A percentile compares a stretch with the other conserved stretches of the same genome.
Conservation (phyloP, 1,284 basidiomycete genomes). For the Puccinia polysora region DNA sequence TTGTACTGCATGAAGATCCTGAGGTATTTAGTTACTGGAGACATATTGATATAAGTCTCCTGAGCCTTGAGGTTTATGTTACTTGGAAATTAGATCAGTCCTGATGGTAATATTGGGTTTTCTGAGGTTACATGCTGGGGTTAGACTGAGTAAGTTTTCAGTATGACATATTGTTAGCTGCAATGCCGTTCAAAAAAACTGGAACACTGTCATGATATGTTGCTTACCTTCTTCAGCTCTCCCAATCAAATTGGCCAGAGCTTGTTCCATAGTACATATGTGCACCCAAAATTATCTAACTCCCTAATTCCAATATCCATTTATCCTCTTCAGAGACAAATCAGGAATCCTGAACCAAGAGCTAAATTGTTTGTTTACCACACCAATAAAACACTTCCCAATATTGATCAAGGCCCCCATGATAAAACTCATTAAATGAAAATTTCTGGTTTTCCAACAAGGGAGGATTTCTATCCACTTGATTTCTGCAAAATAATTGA, state of each 20-base stretch:
- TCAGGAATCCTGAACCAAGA: conserved; percentile 58
- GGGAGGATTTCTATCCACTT: conserved; percentile 61
- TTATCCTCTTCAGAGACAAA: conserved; percentile 60
- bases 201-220: conserved; percentile 63
- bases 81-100: too few species aligned
- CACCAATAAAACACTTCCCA: not conserved
- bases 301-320: too few species aligned
- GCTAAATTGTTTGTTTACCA: conserved; percentile 57
- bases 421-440: conserved; percentile 47
- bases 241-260: not conserved
- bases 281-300: too few species aligned
- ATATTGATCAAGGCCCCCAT: not conserved
- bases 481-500: conserved; percentile 53
- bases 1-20: too few species aligned
- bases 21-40: too few species aligned
- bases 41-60: too few species aligned
- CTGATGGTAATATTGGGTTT: too few species aligned
- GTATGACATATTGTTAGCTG: conserved; percentile 58
- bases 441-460: conserved; percentile 57
- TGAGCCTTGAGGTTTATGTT: too few species aligned
- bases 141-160: too few species aligned
- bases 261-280: not conserved
- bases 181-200: conserved; percentile 59
- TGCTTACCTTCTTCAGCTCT: not conserved
- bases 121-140: too few species aligned